phyloP scores from a whole-genome alignment of 306 rosid genomes.

The Ziziphus jujuba region DNA sequence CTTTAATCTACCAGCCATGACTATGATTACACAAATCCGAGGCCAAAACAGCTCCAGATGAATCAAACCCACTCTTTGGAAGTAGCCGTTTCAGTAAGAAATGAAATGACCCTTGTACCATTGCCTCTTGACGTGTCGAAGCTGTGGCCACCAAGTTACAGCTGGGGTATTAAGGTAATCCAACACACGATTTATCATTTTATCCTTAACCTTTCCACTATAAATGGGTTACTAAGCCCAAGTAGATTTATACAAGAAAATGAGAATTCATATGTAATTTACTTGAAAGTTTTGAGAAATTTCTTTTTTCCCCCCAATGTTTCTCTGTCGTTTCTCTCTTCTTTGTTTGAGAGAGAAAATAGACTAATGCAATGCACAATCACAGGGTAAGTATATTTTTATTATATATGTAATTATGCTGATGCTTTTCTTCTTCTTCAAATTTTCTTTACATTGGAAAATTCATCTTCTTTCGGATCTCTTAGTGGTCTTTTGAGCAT shows the following conservation, averaged over 20 bases:
- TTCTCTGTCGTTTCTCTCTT: slow-evolving; percentile 14
- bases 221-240: slow-evolving; percentile 11
- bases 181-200: neutral
- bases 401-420: too few relatives aligned
- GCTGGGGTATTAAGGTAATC: slow-evolving; percentile 24
- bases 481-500: too few relatives aligned
- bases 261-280: neutral
- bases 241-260: neutral
- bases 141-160: neutral
- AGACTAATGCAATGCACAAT: slow-evolving; percentile 4
- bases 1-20: neutral
- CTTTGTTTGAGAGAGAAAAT: slow-evolving; percentile 25
- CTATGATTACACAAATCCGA: neutral
- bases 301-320: neutral
- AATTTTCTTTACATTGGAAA: too few relatives aligned
- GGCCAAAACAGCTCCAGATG: neutral
- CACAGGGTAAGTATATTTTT: too few relatives aligned
- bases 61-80: slow-evolving; percentile 1
- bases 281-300: neutral
- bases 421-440: too few relatives aligned
- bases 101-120: slow-evolving; percentile 22
- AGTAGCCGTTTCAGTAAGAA: slow-evolving; percentile 21
- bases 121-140: slow-evolving; percentile 5
- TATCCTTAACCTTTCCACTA: slow-evolving; percentile 5
- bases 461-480: too few relatives aligned